Evolutionary conservation across 768 basidiomycete species (phyloP).

Genomic region (Obba rivulosa): DNA sequence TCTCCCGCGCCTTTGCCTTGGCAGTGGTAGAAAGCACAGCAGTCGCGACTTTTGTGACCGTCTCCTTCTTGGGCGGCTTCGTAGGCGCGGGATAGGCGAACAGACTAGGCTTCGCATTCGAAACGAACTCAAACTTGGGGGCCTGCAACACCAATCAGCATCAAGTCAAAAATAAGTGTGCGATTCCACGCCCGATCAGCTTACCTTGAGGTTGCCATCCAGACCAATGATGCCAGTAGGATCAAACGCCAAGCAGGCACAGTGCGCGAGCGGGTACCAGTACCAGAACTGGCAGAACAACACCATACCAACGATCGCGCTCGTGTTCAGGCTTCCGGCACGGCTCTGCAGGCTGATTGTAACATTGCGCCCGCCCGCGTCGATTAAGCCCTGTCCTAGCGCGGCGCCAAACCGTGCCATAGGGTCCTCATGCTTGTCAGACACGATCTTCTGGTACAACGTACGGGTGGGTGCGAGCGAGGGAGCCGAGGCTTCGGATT

Average conservation of each 20-base stretch:
- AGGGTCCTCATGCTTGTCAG: constrained; percentile 97
- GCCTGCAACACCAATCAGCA: constrained; percentile 50
- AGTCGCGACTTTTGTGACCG: constrained; percentile 85
- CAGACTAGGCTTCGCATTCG: constrained; percentile 84
- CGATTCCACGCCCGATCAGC: constrained; percentile 8
- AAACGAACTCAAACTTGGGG: constrained; percentile 90
- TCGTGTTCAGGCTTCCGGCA: constrained; percentile 89
- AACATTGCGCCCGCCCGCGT: constrained; percentile 94
- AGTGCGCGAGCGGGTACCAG: constrained; percentile 97
- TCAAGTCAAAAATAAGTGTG: not conserved
- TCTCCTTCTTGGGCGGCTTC: constrained; percentile 90
- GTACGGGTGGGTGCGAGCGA: constrained; percentile 76
- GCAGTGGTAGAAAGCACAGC: constrained; percentile 97
- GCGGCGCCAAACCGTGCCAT: constrained; percentile 98
- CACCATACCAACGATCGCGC: constrained; percentile 95
- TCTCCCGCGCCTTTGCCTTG: constrained; percentile 92
- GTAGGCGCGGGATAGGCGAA: constrained; percentile 88
- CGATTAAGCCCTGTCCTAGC: constrained; percentile 93
- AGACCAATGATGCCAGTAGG: constrained; percentile 95
- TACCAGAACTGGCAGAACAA: constrained; percentile 99
- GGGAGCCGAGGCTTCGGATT: constrained; percentile 85
- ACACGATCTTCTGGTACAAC: constrained; percentile 84
- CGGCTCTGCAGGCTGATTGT: constrained; percentile 92
- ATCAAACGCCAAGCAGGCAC: constrained; percentile 86
- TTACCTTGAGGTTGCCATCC: constrained; percentile 78